Conservation (phyloP, 257 asterid genomes). For the Salvia rosmarinus region DNA sequence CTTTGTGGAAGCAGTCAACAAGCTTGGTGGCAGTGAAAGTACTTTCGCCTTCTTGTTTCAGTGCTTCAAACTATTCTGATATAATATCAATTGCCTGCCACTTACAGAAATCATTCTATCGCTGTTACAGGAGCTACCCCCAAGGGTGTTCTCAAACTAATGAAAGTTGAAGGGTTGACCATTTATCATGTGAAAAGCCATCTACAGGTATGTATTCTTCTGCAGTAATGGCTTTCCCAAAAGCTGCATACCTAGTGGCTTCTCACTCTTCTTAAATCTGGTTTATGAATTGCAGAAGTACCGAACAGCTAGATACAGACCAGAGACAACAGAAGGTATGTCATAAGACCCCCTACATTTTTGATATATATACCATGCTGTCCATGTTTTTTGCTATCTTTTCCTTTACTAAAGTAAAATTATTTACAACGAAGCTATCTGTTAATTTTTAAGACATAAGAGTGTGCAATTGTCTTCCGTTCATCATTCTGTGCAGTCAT, state of each 20-base stretch:
- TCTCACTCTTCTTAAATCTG: slow-evolving; percentile 31
- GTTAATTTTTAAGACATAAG: slow-evolving; percentile 8
- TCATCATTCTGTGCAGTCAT: background rate
- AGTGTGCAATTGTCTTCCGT: background rate
- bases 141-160: slow-evolving; percentile 78
- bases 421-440: slow-evolving; percentile 8
- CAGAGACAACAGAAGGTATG: slow-evolving; percentile 83
- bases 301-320: slow-evolving; percentile 87
- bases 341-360: background rate
- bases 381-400: slow-evolving; percentile 16
- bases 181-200: slow-evolving; percentile 94
- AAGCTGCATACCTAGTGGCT: slow-evolving; percentile 25
- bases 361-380: slow-evolving; percentile 21
- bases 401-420: slow-evolving; percentile 15
- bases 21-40: slow-evolving; percentile 96
- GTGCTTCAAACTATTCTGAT: slow-evolving; percentile 25
- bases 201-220: slow-evolving; percentile 47
- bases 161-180: slow-evolving; percentile 82
- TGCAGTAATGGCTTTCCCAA: slow-evolving; percentile 11
- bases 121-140: slow-evolving; percentile 82
- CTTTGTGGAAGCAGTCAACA: slow-evolving; percentile 84
- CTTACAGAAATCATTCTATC: slow-evolving; percentile 17
- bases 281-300: slow-evolving; percentile 69
- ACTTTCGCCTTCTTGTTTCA: slow-evolving; percentile 31
- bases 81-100: slow-evolving; percentile 22